These are phyloP conservation scores for Cryomyces antarcticus DNA, from an alignment of 495 filamentous ascomycete species.

Conservation along the genomic window DNA sequence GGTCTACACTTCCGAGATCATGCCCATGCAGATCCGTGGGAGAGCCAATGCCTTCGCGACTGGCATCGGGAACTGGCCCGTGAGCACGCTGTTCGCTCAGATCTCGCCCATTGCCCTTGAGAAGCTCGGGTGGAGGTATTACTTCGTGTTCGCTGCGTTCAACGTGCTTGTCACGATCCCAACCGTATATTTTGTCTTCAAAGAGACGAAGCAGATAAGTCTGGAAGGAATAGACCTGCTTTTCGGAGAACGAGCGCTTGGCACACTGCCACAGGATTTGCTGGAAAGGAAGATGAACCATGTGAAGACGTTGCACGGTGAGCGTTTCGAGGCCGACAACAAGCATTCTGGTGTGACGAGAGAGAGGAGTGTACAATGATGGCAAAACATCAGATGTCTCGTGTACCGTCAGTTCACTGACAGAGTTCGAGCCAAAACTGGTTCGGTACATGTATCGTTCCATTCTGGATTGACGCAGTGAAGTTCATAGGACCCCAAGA, in stretches of 20 bases:
- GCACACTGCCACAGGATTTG: too few species aligned
- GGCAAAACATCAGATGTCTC: too few species aligned
- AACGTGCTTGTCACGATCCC: slow-evolving; percentile 24
- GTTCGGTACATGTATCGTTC: too few species aligned
- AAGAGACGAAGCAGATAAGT: slow-evolving; percentile 31
- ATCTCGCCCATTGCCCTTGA: slow-evolving; percentile 30
- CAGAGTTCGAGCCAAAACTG: too few species aligned
- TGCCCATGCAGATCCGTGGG: slow-evolving; percentile 32
- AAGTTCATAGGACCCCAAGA: too few species aligned
- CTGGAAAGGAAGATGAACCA: too few species aligned
- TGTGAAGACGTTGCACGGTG: too few species aligned
- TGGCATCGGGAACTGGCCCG: slow-evolving; percentile 28
- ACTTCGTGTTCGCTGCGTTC: slow-evolving; percentile 32
- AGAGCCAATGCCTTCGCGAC: slow-evolving; percentile 31
- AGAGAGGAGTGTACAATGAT: too few species aligned
- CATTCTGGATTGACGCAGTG: too few species aligned
- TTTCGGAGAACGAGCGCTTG: slow-evolving; percentile 12
- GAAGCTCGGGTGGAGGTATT: slow-evolving; percentile 28
- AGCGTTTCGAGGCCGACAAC: too few species aligned
- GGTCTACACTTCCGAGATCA: slow-evolving; percentile 37
- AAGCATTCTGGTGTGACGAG: too few species aligned
- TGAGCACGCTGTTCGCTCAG: slow-evolving; percentile 34
- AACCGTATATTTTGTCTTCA: slow-evolving; percentile 27
- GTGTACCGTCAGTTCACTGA: too few species aligned
- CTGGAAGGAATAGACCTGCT: slow-evolving; percentile 33